phyloP scores from a whole-genome alignment of 202 grass and related monocot genomes.

The Carex sylvatica region DNA sequence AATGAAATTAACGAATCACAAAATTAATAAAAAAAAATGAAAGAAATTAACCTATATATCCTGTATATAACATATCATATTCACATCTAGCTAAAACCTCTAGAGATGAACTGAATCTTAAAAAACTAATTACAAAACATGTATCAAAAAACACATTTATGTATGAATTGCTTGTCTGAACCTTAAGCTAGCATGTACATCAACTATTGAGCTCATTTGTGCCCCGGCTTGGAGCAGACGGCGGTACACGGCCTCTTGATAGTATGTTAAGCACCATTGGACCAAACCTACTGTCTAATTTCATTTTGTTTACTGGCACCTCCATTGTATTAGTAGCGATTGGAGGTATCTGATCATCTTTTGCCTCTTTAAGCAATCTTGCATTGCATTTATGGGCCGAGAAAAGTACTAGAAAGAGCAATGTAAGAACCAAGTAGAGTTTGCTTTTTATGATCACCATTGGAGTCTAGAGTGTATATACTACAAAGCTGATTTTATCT shows the following conservation, averaged over 20 bases:
- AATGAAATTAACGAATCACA: conserved; percentile 1
- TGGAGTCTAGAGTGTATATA: conserved; percentile 18
- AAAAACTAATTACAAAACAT: neutral
- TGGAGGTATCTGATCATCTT: neutral
- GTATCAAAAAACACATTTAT: neutral
- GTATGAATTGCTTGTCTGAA: neutral
- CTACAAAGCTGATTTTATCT: neutral
- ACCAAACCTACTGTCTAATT: conserved; percentile 15
- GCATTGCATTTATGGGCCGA: conserved; percentile 15
- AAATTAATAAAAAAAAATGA: conserved; percentile 3
- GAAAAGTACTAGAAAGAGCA: conserved; percentile 26
- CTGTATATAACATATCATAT: neutral
- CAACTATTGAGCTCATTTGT: conserved; percentile 32
- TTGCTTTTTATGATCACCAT: conserved; percentile 23
- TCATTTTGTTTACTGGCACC: neutral
- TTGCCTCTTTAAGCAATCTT: conserved; percentile 24
- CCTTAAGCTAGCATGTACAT: neutral
- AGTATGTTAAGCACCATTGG: conserved; percentile 40
- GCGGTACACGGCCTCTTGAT: conserved; percentile 29
- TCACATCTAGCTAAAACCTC: conserved; percentile 25
- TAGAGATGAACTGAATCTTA: conserved; percentile 1
- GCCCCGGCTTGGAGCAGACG: conserved; percentile 41
- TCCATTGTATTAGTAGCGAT: conserved; percentile 2
- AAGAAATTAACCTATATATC: neutral
- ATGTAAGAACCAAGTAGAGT: neutral